Conservation (phyloP, 2,329 filamentous ascomycete species). For the Cordyceps pruinosa region DNA sequence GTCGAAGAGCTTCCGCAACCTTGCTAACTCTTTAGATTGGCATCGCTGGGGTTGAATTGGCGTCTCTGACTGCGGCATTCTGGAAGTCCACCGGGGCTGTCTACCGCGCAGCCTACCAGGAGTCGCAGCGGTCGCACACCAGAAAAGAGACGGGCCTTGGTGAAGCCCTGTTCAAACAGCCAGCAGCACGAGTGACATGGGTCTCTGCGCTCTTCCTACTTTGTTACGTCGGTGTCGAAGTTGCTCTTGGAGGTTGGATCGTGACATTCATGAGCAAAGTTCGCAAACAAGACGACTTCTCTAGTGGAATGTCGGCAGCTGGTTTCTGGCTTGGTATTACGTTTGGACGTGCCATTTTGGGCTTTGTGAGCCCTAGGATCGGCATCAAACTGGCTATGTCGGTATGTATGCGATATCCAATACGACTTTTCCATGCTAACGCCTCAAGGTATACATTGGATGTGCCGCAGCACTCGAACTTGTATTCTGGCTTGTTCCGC, state of each 20-base stretch:
- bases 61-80: slow-evolving; percentile 44
- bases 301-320: slow-evolving; percentile 66
- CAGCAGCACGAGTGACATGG: slow-evolving; percentile 54
- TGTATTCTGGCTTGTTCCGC: slow-evolving; percentile 74
- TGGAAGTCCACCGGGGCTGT: slow-evolving; percentile 31
- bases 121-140: slow-evolving; percentile 13
- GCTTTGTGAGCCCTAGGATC: slow-evolving; percentile 64
- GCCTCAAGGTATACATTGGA: slow-evolving; percentile 52
- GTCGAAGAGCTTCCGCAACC: no score
- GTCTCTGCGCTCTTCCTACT: slow-evolving; percentile 66
- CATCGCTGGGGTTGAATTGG: slow-evolving; percentile 48
- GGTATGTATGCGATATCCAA: slow-evolving; percentile 8
- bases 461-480: slow-evolving; percentile 59
- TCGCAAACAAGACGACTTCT: slow-evolving; percentile 59
- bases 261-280: slow-evolving; percentile 77
- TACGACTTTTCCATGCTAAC: slow-evolving; percentile 1
- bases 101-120: slow-evolving; percentile 12
- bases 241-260: slow-evolving; percentile 74
- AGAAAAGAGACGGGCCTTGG: slow-evolving; percentile 13
- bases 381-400: slow-evolving; percentile 61
- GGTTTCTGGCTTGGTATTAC: slow-evolving; percentile 80
- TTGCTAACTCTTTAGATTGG: slow-evolving; percentile 35
- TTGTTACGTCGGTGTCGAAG: slow-evolving; percentile 69
- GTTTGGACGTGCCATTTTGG: slow-evolving; percentile 60
- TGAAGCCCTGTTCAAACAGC: slow-evolving; percentile 34